A percentile compares a stretch with the other conserved stretches of the same genome.
Conservation (phyloP, 352 stramenopile species). For the Pythium periplocum region DNA sequence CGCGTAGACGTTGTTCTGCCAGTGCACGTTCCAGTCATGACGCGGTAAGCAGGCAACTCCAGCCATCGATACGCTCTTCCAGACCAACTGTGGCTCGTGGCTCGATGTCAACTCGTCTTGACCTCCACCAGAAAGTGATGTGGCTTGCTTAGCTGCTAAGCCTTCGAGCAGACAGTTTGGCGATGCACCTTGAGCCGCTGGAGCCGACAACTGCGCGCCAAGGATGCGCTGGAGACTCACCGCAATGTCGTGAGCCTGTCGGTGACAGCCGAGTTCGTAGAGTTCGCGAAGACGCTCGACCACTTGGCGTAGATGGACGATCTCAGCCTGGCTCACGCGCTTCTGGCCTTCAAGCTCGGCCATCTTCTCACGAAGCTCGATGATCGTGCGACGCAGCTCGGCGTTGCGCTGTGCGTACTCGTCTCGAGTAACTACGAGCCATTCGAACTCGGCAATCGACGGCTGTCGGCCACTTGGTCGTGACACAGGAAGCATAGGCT, state of each 20-base stretch:
- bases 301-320: background rate
- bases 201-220: too few species aligned
- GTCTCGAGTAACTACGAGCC: too few species aligned
- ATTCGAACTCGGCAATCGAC: too few species aligned
- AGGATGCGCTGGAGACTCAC: too few species aligned
- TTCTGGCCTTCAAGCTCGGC: background rate
- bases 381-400: background rate
- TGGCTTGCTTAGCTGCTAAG: too few species aligned
- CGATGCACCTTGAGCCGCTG: too few species aligned
- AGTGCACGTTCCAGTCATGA: slow-evolving; percentile 4
- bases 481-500: background rate
- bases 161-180: too few species aligned
- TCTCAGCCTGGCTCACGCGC: background rate
- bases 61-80: background rate
- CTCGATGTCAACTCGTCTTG: too few species aligned
- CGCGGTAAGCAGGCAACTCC: background rate
- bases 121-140: too few species aligned
- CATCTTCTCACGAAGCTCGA: background rate
- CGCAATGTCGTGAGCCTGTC: too few species aligned
- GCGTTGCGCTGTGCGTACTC: background rate
- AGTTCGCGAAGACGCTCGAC: background rate
- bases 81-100: background rate
- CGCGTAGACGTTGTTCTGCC: slow-evolving; percentile 2
- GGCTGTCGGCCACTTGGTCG: background rate
- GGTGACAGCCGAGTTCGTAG: background rate